A percentile compares a stretch with the other conserved stretches of the same genome.
These are phyloP conservation scores for Aschersonia sp. DNA, from an alignment of 2,329 filamentous ascomycete genomes.

Conservation along the genomic window DNA sequence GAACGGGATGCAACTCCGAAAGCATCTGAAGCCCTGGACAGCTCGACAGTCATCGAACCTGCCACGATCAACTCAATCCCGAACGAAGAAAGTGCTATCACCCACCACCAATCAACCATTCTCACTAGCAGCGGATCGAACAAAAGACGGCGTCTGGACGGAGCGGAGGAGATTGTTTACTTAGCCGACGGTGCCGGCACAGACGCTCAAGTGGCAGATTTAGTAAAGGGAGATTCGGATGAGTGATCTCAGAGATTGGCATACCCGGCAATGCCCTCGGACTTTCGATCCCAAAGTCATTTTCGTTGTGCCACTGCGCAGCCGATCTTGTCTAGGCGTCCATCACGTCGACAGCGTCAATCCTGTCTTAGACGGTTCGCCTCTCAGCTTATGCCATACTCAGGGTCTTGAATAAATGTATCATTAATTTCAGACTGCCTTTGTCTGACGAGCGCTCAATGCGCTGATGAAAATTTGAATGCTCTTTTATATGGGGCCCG, in stretches of 20 bases:
- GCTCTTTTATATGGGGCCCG: no score
- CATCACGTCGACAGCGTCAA: no score
- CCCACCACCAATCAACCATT: slow-evolving; percentile 29
- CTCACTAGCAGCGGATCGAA: slow-evolving; percentile 37
- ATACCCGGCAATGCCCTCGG: background rate
- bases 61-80: background rate
- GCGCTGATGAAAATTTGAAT: no score
- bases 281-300: no score
- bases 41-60: background rate
- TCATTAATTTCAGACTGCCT: no score
- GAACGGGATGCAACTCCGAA: slow-evolving; percentile 4
- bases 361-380: no score
- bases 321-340: no score
- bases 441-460: no score
- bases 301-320: no score
- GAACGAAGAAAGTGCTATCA: slow-evolving; percentile 9
- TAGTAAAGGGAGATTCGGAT: slow-evolving; percentile 27
- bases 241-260: slow-evolving; percentile 2
- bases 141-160: slow-evolving; percentile 39
- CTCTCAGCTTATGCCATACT: no score
- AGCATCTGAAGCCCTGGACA: slow-evolving; percentile 2
- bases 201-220: slow-evolving; percentile 40
- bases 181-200: slow-evolving; percentile 40
- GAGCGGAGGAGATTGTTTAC: slow-evolving; percentile 36
- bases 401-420: no score